Base-by-base conservation (phyloP, 2,329 filamentous ascomycete genomes). In the Pezicula radicicola region DNA sequence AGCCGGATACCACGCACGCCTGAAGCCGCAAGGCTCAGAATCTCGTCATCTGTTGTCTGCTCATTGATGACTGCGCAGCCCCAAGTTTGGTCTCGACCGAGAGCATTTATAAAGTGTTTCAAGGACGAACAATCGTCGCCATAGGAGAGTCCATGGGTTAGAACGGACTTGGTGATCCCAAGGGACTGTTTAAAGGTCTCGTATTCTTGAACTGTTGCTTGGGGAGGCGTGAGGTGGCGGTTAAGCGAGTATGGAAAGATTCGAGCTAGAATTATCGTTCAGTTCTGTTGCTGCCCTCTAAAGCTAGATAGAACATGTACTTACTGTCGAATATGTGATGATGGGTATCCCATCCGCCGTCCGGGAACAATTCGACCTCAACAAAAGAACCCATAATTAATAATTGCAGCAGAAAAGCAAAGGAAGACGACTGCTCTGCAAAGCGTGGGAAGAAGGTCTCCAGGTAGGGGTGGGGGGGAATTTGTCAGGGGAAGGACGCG, bases 61-160 rank as follows among this genome's bases (percentile, higher is more conserved):
- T 59, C 53, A 0, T 68, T 60, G 30, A 70, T 66, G 16, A 69
- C 66, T 2, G 60, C 66, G 45, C 68, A 61, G 0, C 57, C 66
- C 9, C 54, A 63, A 6, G 69, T 69, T 9, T 52, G 54, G 3
- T 16, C 16, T 6, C 48, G 51, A 0, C 60, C 64, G 1, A 72
- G 55, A 6, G 63, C 61, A 0, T 60, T 33, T 1, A 69, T 58
- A 45, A 71, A 72, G 1, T 60, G 49, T 18, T 62, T 65, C 2
- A 71, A 46, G 0, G 68, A 71, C 2, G 62, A 60, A 49, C 64
- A 66, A 47, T 72, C 68, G 27, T 67, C 60, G 6, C 69, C 69
- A 16, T 71, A 71, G 0, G 69, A 71, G 0, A 72, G 49, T 1
- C 68, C 69, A 50, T 72, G 69, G 0, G 67, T 66, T 0, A 72